Evolutionary conservation across 2,329 filamentous ascomycete genomes (phyloP), one percentile per base, ranked within the genome.

Genomic region (Sporothrix pseudoabietina): DNA sequence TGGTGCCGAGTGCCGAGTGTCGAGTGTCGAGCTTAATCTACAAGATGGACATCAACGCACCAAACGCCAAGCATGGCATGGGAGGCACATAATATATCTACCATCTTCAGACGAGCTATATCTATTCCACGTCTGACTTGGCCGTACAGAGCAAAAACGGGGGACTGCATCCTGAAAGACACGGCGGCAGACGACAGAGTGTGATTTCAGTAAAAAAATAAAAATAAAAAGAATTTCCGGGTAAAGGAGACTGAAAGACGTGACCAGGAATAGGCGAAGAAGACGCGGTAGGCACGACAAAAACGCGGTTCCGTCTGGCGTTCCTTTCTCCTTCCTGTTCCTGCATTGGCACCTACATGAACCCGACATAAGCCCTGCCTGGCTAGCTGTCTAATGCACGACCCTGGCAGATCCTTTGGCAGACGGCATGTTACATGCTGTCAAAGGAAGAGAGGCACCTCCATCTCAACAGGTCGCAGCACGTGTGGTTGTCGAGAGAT

Each of bases 11-110:
- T 26, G n/a, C 3, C 41, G 35, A 32, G 19, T n/a, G 59, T 7
- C 2, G 52, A 55, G 52, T 26, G n/a, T 9, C 41, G 35, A 32
- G 19, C 49, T 54, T 57, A 26, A 12, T 61, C 57, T 12, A 41
- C 59, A 12, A n/a, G n/a, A 22, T 6, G 32, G 35, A 39, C 57
- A 61, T 30, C 4, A 16, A 22, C 22, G 4, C 26, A 26, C 26
- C 26, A 26, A 26, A 26, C 26, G 26, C 26, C 26, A 26, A 26
- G 26, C 26, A 26, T 2, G n/a, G 41, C 35, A 41, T n/a, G 59
- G 59, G 16, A 63, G 4, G 19, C 59, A 63, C 35, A 63, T 41
- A 54, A 41, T 63, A 41, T 63, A 63, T 63, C 59, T 63, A 63
- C 32, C 41, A n/a, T 5, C 3, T 10, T 41, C 59, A n/a, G n/a